Evolutionary conservation across 805 yeast species (phyloP), one percentile per base, ranked within the genome.

Genomic region (Wickerhamomyces pijperi): DNA sequence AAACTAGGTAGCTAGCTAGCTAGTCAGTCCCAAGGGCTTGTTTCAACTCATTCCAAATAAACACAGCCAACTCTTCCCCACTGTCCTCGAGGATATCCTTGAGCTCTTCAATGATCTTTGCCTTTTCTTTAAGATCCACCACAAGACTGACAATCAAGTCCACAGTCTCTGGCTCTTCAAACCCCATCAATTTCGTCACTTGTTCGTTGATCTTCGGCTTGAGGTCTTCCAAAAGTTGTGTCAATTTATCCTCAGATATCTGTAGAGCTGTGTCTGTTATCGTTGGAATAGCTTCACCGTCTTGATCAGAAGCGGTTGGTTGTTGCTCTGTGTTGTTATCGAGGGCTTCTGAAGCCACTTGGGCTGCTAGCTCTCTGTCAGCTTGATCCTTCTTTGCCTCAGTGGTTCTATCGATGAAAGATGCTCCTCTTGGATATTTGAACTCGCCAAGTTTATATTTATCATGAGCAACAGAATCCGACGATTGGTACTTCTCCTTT

Each of bases 161-260:
- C 13, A 65, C 56, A 43, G 76, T 59, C 34, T 70, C 67, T 13
- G 69, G 74, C 43, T 76, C 83, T 37, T 60, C 57, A 35, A 72
- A 59, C 2, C 81, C 82, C 36, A 76, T 51, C 40, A 63, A 70
- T 41, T 74, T 76, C 39, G 67, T 75, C 25, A 76, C 54, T 36
- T 71, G 58, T 3, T 52, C 54, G n/a, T 58, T 62, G 17, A 74
- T 56, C 42, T 64, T 65, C 1, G 48, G 46, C 25, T 58, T 58
- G 19, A 73, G 45, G 8, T 47, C 23, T 0, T 42, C 49, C 19
- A 61, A 42, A 3, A 53, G 28, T 2, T 28, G 8, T 2, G 39
- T 42, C 3, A 59, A 38, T 23, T 44, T 33, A 2, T 37, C 47
- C 14, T 47, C 48, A 2, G 34, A 9, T n/a, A 41, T 34, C 17